Base-by-base conservation (phyloP, 352 stramenopile species). In the Phytophthora fragariae region DNA sequence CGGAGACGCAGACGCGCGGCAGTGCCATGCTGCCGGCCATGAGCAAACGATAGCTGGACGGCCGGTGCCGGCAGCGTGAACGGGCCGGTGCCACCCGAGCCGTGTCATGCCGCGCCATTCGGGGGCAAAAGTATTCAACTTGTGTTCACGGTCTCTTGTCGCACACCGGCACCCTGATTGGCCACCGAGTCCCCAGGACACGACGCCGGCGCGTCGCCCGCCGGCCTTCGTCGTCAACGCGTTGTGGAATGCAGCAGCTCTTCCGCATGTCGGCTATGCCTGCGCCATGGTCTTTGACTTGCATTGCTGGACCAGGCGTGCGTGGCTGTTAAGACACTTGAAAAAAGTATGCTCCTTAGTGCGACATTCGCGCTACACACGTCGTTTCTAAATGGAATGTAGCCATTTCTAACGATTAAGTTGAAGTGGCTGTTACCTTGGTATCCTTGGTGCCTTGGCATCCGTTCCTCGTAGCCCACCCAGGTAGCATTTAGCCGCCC, bases 181-280 rank as follows among this genome's bases (percentile, higher is more conserved):
- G 67, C 41, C 46, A 35, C 62, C 61, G 55, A 59, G 52, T 37
- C 33, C 44, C 44, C 65, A 44, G 52, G 33, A 39, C 60, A 39
- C 66, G 50, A 73, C 66, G 61, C 52, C 29, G 60, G 66, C 59
- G 66, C 66, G 66, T 73, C 66, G 66, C 29, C 66, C 31, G 11
- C 19, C 21, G 27, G 29, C 24, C 62, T 69, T 69, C 60, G 53
- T 39, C 27, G 39, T 41, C 55, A 62, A 68, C 41, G 41, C 41
- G 41, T 49, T 19, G 41, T 49, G 41, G 41, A 19, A 19, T 49
- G 41, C 41, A 49, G 41, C 41, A 49, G 41, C 41, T 49, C 41
- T 49, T 49, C 15, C 41, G 11, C 41, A 47, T 5, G 41, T 14
- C 41, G 24, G 24, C 1, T 27, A 27, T 27, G 24, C 24, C 24